Conservation (phyloP, 805 yeast genomes). For the Yamadazyma akitaensis region DNA sequence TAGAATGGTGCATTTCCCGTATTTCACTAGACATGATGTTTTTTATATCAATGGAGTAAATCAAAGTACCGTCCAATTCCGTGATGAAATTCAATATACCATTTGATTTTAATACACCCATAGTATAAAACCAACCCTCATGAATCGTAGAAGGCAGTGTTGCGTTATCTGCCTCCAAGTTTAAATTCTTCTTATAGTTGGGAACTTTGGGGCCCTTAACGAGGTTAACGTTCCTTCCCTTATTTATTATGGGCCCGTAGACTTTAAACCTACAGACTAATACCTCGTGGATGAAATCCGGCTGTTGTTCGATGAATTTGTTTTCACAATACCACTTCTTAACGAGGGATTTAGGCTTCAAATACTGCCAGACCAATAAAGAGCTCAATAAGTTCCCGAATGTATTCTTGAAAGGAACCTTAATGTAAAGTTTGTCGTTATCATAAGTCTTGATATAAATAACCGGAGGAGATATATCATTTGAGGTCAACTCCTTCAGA, state of each 20-base stretch:
- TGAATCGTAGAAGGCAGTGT: constrained; percentile 9
- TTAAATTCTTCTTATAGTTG: constrained; percentile 15
- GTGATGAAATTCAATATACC: constrained; percentile 59
- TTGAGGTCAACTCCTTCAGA: neutral
- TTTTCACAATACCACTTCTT: constrained; percentile 51
- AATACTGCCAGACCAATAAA: constrained; percentile 55
- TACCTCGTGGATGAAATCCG: constrained; percentile 31
- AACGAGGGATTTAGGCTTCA: constrained; percentile 50
- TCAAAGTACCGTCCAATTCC: constrained; percentile 60
- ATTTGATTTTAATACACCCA: constrained; percentile 64
- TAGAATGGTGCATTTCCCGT: constrained; percentile 58
- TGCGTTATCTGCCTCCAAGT: constrained; percentile 1
- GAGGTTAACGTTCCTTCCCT: constrained; percentile 33
- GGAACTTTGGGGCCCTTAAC: constrained; percentile 40
- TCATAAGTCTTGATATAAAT: constrained; percentile 41
- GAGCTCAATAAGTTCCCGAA: constrained; percentile 45
- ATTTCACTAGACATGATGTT: constrained; percentile 57
- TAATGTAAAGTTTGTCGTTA: constrained; percentile 35
- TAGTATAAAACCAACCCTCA: constrained; percentile 71
- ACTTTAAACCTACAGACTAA: constrained; percentile 64
- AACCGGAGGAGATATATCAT: constrained; percentile 28
- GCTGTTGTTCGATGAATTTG: constrained; percentile 20
- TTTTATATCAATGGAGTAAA: constrained; percentile 58
- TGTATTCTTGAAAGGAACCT: constrained; percentile 31
- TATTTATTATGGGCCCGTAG: constrained; percentile 57